Evolutionary conservation across 805 yeast genomes (phyloP).

Genomic region (Peterozyma xylosa): DNA sequence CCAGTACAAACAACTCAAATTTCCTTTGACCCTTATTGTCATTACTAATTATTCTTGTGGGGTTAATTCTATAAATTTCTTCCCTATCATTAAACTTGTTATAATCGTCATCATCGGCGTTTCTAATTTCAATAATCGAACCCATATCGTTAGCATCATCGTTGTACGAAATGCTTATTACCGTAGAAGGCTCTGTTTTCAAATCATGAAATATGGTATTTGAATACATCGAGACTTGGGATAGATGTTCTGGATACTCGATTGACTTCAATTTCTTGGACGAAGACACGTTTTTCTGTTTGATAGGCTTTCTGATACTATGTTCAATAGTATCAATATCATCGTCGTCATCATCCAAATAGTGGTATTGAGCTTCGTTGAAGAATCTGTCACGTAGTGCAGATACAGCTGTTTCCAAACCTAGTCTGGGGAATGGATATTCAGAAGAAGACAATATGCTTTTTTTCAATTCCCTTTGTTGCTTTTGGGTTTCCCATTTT

Average conservation of each 20-base stretch:
- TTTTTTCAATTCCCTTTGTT: slow-evolving; percentile 15
- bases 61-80: slow-evolving; percentile 20
- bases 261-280: slow-evolving; percentile 25
- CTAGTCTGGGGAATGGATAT: slow-evolving; percentile 53
- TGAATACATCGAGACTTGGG: slow-evolving; percentile 17
- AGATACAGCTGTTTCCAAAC: slow-evolving; percentile 57
- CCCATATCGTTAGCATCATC: slow-evolving; percentile 10
- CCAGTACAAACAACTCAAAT: slow-evolving; percentile 40
- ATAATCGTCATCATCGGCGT: slow-evolving; percentile 27
- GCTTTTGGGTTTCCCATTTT: slow-evolving; percentile 12
- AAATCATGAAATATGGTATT: slow-evolving; percentile 20
- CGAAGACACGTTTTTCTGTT: slow-evolving; percentile 22
- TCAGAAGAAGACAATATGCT: slow-evolving; percentile 31
- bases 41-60: slow-evolving; percentile 20
- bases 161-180: slow-evolving; percentile 14
- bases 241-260: slow-evolving; percentile 21
- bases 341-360: slow-evolving; percentile 13
- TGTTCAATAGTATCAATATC: slow-evolving; percentile 41
- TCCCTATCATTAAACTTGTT: slow-evolving; percentile 15
- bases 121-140: slow-evolving; percentile 31
- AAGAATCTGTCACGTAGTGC: slow-evolving; percentile 38
- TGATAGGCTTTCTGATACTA: slow-evolving; percentile 12
- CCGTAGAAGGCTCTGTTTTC: slow-evolving; percentile 22
- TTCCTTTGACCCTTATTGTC: slow-evolving; percentile 23
- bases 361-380: slow-evolving; percentile 18